Evolutionary conservation across 1,284 basidiomycete species (phyloP), one percentile per base, ranked within the genome.

Genomic region (Veloboletus limbatus): DNA sequence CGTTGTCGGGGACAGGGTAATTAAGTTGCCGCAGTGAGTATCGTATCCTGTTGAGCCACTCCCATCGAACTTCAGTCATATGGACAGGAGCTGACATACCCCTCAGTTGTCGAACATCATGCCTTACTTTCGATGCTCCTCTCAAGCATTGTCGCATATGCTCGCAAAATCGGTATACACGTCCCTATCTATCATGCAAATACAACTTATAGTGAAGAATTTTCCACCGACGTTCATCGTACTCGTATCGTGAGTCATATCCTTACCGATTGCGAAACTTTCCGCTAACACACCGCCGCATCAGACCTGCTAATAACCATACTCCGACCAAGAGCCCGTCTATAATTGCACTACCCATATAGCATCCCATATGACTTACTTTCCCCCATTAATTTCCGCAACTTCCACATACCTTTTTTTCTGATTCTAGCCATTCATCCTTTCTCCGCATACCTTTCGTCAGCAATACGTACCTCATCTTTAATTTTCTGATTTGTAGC

Each of bases 401-500:
- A 6, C 16, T 18, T 1, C n/a, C 30, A 36, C 11, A 42, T 43
- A 43, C 37, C 27, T 7, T 13, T 22, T n/a, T 37, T 25, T 40
- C n/a, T 28, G n/a, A 33, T 44, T 24, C 16, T 31, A 13, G 11
- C 3, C 6, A 3, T 25, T 16, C 20, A 35, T 18, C 11, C 4
- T 20, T n/a, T 35, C 14, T 14, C 3, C 21, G 21, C 8, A 3
- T 18, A 24, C 16, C 24, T 20, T 25, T 20, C 5, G 11, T 33
- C 9, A 7, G 32, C 10, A 17, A 43, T 27, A 43, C 37, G 17
- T 35, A 46, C 18, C 16, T 32, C 38, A 38, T 45, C 33, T 32
- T 25, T 30, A 17, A 30, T 25, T 37, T 43, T 25, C 27, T 36
- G 27, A 57, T n/a, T n/a, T 63, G 60, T 65, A 65, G 49, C 55